Conservation (phyloP, 1,139 yeast genomes). For the Arxiozyma slooffiae region DNA sequence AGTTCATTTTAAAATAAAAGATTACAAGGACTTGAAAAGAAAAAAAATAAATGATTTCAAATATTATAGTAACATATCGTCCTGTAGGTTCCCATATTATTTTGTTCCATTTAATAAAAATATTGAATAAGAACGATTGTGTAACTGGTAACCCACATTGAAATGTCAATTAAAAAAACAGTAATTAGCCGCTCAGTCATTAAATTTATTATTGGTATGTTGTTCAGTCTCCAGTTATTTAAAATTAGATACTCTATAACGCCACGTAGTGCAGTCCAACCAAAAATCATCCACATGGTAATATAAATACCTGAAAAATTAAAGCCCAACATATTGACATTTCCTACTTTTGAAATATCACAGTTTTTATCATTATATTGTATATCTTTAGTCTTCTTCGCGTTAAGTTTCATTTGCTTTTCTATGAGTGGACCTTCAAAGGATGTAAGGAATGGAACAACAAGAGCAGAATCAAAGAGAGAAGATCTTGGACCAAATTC, state of each 20-base stretch:
- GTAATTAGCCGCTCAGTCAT: conserved; percentile 45
- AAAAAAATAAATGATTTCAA: conserved; percentile 42
- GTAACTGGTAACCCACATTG: conserved; percentile 57
- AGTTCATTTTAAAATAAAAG: conserved; percentile 43
- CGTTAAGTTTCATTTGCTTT: conserved; percentile 8
- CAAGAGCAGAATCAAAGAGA: conserved; percentile 7
- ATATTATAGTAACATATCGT: conserved; percentile 46
- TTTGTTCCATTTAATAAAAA: conserved; percentile 34
- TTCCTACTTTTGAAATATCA: background rate
- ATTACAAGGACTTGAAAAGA: conserved; percentile 44
- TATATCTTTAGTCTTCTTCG: conserved; percentile 2
- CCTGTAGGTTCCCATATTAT: conserved; percentile 57
- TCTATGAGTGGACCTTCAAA: conserved; percentile 11
- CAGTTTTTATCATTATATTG: background rate
- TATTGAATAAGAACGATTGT: conserved; percentile 47
- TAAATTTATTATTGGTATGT: conserved; percentile 32
- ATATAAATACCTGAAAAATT: conserved; percentile 11
- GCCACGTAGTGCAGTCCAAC: conserved; percentile 8
- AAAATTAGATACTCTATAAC: conserved; percentile 7
- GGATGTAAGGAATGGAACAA: conserved; percentile 6
- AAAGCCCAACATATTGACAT: background rate
- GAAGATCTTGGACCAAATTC: conserved; percentile 11
- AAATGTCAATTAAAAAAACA: conserved; percentile 56
- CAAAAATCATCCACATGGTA: conserved; percentile 10
- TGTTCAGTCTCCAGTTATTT: conserved; percentile 4